Evolutionary conservation across 331 rosid species (phyloP), one percentile per base, ranked within the genome.

Genomic region (Acacia pycnantha): DNA sequence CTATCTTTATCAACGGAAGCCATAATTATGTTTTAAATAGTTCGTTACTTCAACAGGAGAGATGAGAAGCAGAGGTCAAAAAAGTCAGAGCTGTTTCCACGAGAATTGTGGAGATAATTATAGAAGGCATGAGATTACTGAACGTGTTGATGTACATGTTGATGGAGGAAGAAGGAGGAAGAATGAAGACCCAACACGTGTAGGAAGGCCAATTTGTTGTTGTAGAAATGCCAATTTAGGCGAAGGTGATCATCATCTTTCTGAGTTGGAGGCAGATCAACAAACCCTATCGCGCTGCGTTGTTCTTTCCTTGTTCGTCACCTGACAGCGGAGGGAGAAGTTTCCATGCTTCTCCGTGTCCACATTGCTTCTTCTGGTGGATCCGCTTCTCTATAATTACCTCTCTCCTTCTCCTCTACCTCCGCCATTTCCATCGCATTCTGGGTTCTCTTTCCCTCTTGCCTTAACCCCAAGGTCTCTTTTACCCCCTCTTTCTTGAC

Each of bases 261-360:
- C 33, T 41, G 54, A 70, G 54, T 70, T 70, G 56, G 56, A 70
- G 47, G 56, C 22, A 6, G 13, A 12, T 33, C 58, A 6, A 19
- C 76, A 4, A 70, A 70, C 58, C 56, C 37, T 26, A 24, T 27
- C 21, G 13, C 41, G 59, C 41, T 46, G 40, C 24, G 61, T 33
- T 72, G 76, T 71, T 71, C 75, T 64, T 70, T 70, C 75, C 75
- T 70, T 44, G 12, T 22, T 70, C 75, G n/a, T 70, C 75, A 35
- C 56, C 35, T 69, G 33, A 69, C 27, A 21, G 33, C 53, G 56
- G 56, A 24, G 58, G 58, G 58, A 46, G 58, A 46, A 46, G 76
- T 71, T 69, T 11, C 31, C 24, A 71, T 71, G 40, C 76, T 46
- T 46, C 76, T 72, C 76, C 59, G 8, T 47, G 1, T 16, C 43